These are phyloP conservation scores for Rosellinia necatrix DNA, from an alignment of 2,329 filamentous ascomycete species.

Conservation along the genomic window DNA sequence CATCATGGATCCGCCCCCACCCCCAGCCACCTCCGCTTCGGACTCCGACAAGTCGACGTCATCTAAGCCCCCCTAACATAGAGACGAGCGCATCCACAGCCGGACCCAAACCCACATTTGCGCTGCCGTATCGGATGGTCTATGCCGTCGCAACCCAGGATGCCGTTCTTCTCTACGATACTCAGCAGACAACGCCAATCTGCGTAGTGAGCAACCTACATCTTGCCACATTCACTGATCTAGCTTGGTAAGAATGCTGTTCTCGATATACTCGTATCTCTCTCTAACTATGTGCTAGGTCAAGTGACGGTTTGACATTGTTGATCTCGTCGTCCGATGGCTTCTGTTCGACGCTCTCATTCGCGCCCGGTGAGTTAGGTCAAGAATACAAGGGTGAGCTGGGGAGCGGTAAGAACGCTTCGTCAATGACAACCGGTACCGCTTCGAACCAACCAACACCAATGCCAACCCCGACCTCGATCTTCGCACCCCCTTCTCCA, in stretches of 20 bases:
- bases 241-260: constrained; percentile 75
- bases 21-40: constrained; percentile 56
- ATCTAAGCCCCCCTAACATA: constrained; percentile 52
- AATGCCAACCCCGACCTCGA: constrained; percentile 70
- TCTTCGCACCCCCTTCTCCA: constrained; percentile 65
- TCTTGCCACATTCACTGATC: constrained; percentile 94
- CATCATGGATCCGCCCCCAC: constrained; percentile 83
- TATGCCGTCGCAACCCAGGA: constrained; percentile 98
- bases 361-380: constrained; percentile 81
- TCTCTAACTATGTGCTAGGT: constrained; percentile 56
- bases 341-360: constrained; percentile 92
- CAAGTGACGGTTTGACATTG: constrained; percentile 75
- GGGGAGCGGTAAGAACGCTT: constrained; percentile 52
- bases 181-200: constrained; percentile 90
- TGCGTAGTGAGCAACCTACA: constrained; percentile 97
- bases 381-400: constrained; percentile 75
- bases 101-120: constrained; percentile 74
- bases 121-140: constrained; percentile 87
- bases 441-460: constrained; percentile 69
- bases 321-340: constrained; percentile 98
- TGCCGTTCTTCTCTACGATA: constrained; percentile 92
- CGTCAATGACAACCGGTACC: constrained; percentile 45
- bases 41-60: constrained; percentile 54
- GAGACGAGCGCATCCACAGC: constrained; percentile 57
- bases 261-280: background rate